phyloP scores from a whole-genome alignment of 2,329 filamentous ascomycete genomes.

The Scedosporium minutisporum region DNA sequence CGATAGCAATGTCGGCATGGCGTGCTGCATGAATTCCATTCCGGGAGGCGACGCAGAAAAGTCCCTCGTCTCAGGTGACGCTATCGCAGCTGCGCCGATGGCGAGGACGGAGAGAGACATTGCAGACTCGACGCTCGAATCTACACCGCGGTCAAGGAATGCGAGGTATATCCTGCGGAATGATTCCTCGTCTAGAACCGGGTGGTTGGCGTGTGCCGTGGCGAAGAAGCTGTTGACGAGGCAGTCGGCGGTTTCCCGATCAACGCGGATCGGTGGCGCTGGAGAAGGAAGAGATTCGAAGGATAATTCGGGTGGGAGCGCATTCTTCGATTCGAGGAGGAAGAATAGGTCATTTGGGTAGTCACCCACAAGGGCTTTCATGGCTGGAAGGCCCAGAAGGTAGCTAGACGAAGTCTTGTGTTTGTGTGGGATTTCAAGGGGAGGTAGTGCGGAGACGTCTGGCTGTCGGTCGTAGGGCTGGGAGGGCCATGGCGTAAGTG shows the following conservation, averaged over 20 bases:
- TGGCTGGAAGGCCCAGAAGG: slow-evolving; percentile 16
- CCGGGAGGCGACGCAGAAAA: slow-evolving; percentile 16
- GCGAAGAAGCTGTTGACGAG: slow-evolving; percentile 17
- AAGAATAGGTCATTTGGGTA: slow-evolving; percentile 19
- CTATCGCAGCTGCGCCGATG: slow-evolving; percentile 15
- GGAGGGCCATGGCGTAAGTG: slow-evolving; percentile 6
- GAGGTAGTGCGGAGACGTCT: slow-evolving; percentile 12
- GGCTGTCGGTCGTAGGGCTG: not conserved
- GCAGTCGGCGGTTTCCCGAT: slow-evolving; percentile 13
- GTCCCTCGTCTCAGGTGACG: slow-evolving; percentile 11
- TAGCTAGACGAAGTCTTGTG: slow-evolving; percentile 21
- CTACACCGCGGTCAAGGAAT: slow-evolving; percentile 14
- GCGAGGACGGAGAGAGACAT: slow-evolving; percentile 22
- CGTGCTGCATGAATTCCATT: slow-evolving; percentile 20
- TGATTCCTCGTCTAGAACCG: slow-evolving; percentile 17
- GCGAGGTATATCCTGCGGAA: slow-evolving; percentile 15
- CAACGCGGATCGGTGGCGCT: slow-evolving; percentile 3
- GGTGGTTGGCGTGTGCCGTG: slow-evolving; percentile 16
- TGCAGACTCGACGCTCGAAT: slow-evolving; percentile 16
- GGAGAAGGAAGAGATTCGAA: slow-evolving; percentile 7
- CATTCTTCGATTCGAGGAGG: slow-evolving; percentile 16
- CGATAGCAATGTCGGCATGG: slow-evolving; percentile 18
- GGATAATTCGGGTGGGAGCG: slow-evolving; percentile 15
- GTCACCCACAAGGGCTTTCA: slow-evolving; percentile 19
- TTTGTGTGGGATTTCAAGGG: slow-evolving; percentile 18